phyloP scores from a whole-genome alignment of 352 stramenopile species.

The Pythium plurisporium region DNA sequence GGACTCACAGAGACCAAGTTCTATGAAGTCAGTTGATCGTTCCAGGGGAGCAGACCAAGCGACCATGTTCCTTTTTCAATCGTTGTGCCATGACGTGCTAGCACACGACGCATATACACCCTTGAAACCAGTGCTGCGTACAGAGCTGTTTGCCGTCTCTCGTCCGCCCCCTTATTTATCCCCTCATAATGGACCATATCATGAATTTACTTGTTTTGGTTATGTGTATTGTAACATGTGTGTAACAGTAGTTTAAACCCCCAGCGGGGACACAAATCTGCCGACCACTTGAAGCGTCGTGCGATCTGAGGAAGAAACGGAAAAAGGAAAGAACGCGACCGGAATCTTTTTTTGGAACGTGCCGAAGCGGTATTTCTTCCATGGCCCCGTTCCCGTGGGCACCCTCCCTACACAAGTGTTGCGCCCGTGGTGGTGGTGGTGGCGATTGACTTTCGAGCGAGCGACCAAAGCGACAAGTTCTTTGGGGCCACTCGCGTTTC shows the following conservation, averaged over 20 bases:
- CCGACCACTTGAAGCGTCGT: constrained; percentile 6
- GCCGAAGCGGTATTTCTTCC: constrained; percentile 22
- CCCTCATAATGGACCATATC: not conserved
- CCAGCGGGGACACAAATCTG: not conserved
- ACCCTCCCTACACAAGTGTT: not conserved
- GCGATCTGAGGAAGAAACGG: constrained; percentile 14
- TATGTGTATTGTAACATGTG: not conserved
- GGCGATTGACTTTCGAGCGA: constrained; percentile 2
- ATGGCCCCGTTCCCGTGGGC: constrained; percentile 2
- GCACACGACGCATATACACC: not conserved
- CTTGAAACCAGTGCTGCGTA: not conserved
- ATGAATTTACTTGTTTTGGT: not conserved
- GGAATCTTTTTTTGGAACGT: constrained; percentile 28
- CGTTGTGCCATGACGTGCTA: not conserved
- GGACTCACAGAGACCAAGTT: constrained; percentile 60
- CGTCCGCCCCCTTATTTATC: not conserved
- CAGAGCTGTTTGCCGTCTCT: not conserved
- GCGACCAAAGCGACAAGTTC: constrained; percentile 4
- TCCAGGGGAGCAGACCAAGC: not conserved
- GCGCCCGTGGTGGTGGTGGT: not conserved
- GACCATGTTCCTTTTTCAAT: too few relatives aligned
- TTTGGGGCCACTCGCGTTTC: too few relatives aligned
- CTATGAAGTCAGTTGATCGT: constrained; percentile 39
- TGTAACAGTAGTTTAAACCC: not conserved
- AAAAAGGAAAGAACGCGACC: constrained; percentile 30